Evolutionary conservation across 106 monocot genomes (phyloP).

Genomic region (Xerophyta viscosa): DNA sequence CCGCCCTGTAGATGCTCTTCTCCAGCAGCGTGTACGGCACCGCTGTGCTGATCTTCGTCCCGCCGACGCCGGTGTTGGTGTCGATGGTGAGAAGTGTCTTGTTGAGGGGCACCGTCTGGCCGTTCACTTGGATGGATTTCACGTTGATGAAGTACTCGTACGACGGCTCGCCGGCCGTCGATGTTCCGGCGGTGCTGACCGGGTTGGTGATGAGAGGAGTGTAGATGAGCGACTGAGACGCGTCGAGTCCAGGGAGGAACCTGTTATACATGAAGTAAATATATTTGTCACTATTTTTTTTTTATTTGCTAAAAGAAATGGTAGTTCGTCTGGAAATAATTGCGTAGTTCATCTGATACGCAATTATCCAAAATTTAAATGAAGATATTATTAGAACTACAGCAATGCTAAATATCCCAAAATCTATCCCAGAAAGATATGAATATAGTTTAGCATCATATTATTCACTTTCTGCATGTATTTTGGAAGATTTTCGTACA

Average conservation of each 20-base stretch:
- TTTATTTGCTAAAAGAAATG: too few relatives aligned
- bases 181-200: constrained; percentile 48
- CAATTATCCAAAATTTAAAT: too few relatives aligned
- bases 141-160: constrained; percentile 67
- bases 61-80: constrained; percentile 37
- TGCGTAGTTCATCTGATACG: too few relatives aligned
- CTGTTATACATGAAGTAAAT: too few relatives aligned
- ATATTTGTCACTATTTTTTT: too few relatives aligned
- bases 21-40: constrained; percentile 43
- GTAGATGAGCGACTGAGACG: constrained; percentile 40
- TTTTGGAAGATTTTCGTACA: too few relatives aligned
- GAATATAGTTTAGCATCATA: too few relatives aligned
- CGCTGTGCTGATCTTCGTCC: constrained; percentile 62
- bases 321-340: too few relatives aligned
- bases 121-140: constrained; percentile 40
- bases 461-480: too few relatives aligned
- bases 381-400: too few relatives aligned
- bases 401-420: too few relatives aligned
- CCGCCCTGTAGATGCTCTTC: constrained; percentile 40
- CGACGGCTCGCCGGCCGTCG: constrained; percentile 31
- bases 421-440: too few relatives aligned
- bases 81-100: constrained; percentile 33
- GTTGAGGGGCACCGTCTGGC: constrained; percentile 23
- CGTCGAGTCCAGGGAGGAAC: constrained; percentile 36
- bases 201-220: constrained; percentile 60